These are phyloP conservation scores for Roridomyces roridus DNA, from an alignment of 768 basidiomycete species.

Conservation along the genomic window DNA sequence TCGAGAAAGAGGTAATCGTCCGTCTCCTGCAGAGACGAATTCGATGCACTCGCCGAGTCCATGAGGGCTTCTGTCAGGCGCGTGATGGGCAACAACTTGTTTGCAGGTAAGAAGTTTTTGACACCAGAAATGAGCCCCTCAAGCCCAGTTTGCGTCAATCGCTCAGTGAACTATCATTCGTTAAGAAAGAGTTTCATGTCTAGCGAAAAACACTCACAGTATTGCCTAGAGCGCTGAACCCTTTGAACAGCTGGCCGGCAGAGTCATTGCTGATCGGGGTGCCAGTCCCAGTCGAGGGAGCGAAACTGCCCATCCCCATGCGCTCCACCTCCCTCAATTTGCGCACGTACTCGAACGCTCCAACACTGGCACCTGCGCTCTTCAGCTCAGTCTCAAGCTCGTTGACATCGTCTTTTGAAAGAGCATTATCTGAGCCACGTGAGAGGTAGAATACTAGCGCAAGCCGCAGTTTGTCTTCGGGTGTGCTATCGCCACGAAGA, in stretches of 20 bases:
- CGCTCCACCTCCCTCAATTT: conserved; percentile 89
- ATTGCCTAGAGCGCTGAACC: conserved; percentile 91
- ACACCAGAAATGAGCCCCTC: conserved; percentile 98
- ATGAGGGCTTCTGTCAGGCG: conserved; percentile 95
- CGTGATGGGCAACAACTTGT: conserved; percentile 91
- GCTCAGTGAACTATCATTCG: conserved; percentile 78
- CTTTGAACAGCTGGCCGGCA: conserved; percentile 88
- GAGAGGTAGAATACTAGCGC: conserved; percentile 96
- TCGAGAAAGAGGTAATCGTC: conserved; percentile 97
- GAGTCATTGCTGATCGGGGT: conserved; percentile 72
- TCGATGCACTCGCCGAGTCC: conserved; percentile 94
- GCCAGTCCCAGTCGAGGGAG: conserved; percentile 60
- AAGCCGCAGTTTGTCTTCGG: conserved; percentile 90
- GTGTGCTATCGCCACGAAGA: conserved; percentile 76
- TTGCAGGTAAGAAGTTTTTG: conserved; percentile 95
- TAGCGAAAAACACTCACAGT: conserved; percentile 56
- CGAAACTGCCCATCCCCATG: conserved; percentile 78
- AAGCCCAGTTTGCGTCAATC: conserved; percentile 93
- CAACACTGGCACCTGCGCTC: conserved; percentile 77
- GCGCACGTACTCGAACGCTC: conserved; percentile 92
- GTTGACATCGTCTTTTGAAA: conserved; percentile 86
- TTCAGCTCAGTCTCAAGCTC: conserved; percentile 91
- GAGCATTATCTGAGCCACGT: conserved; percentile 69
- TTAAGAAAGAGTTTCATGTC: conserved; percentile 1
- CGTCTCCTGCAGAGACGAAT: conserved; percentile 93